Conservation (phyloP, 208 protist species). For the Crithidia sp. region DNA sequence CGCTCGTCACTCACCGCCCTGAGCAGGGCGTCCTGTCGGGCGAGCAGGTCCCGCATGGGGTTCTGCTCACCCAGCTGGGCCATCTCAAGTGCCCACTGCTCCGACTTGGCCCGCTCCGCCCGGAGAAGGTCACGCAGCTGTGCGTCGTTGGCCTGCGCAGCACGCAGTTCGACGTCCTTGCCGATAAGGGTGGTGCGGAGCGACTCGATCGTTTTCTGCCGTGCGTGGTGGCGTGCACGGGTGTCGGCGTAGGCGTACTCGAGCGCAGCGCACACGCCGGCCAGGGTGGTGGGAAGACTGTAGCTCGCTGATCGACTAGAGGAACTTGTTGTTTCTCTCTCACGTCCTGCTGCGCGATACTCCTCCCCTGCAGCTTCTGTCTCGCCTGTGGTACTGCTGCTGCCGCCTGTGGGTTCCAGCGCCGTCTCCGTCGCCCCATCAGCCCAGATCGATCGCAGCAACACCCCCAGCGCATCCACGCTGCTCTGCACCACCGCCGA, state of each 20-base stretch:
- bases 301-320: background rate
- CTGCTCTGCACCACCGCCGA: conserved; percentile 22
- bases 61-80: conserved; percentile 43
- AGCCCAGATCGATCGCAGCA: conserved; percentile 47
- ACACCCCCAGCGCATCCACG: conserved; percentile 30
- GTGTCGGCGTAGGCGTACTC: conserved; percentile 34
- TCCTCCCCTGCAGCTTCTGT: background rate
- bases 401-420: background rate
- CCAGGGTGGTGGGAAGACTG: conserved; percentile 33
- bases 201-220: conserved; percentile 24
- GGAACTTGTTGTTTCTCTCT: no score
- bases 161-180: conserved; percentile 31
- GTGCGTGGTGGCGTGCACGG: conserved; percentile 16
- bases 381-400: no score
- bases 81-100: conserved; percentile 46
- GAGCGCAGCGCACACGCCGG: conserved; percentile 32
- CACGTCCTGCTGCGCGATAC: no score
- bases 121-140: conserved; percentile 44
- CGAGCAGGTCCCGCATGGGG: conserved; percentile 61
- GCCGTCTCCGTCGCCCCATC: conserved; percentile 37
- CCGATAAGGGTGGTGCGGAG: conserved; percentile 22
- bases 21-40: conserved; percentile 58
- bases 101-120: conserved; percentile 34
- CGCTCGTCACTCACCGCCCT: conserved; percentile 60
- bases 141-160: conserved; percentile 32